A percentile compares a stretch with the other conserved stretches of the same genome.
These are phyloP conservation scores for Globisporangium paddicum DNA, from an alignment of 352 stramenopile genomes.

Conservation along the genomic window DNA sequence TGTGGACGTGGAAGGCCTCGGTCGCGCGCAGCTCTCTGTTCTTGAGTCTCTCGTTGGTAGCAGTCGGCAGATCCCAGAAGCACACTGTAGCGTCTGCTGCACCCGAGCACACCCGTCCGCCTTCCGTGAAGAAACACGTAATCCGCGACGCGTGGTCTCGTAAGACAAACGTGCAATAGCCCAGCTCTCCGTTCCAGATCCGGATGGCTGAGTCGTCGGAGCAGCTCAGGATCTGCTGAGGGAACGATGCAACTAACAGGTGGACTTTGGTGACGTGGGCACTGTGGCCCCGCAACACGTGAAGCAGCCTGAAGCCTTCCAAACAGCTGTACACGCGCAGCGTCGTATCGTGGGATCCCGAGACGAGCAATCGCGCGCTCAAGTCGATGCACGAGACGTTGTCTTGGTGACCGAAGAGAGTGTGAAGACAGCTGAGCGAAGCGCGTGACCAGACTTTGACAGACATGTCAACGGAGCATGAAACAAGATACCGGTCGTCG, in stretches of 20 bases:
- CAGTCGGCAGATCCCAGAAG: slow-evolving; percentile 40
- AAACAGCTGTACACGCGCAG: slow-evolving; percentile 46
- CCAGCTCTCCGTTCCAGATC: slow-evolving; percentile 45
- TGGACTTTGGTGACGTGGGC: slow-evolving; percentile 58
- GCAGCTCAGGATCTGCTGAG: slow-evolving; percentile 39
- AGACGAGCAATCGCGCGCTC: slow-evolving; percentile 52
- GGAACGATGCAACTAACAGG: slow-evolving; percentile 18
- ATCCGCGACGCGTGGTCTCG: slow-evolving; percentile 39
- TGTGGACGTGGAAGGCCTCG: slow-evolving; percentile 39
- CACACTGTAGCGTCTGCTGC: slow-evolving; percentile 50
- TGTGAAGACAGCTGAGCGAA: slow-evolving; percentile 49
- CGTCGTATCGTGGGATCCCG: slow-evolving; percentile 59
- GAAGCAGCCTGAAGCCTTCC: slow-evolving; percentile 33
- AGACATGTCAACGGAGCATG: slow-evolving; percentile 56
- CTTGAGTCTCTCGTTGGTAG: not conserved
- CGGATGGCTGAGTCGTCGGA: slow-evolving; percentile 60
- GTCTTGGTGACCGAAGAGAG: slow-evolving; percentile 59
- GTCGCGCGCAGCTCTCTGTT: slow-evolving; percentile 14
- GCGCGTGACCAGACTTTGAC: slow-evolving; percentile 68
- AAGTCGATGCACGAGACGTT: slow-evolving; percentile 57
- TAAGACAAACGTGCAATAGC: slow-evolving; percentile 36
- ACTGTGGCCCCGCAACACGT: slow-evolving; percentile 39
- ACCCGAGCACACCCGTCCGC: slow-evolving; percentile 40
- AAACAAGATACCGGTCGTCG: slow-evolving; percentile 61
- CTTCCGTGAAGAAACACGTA: slow-evolving; percentile 35